Evolutionary conservation across 306 rosid species (phyloP).

Genomic region (Psophocarpus tetragonolobus): DNA sequence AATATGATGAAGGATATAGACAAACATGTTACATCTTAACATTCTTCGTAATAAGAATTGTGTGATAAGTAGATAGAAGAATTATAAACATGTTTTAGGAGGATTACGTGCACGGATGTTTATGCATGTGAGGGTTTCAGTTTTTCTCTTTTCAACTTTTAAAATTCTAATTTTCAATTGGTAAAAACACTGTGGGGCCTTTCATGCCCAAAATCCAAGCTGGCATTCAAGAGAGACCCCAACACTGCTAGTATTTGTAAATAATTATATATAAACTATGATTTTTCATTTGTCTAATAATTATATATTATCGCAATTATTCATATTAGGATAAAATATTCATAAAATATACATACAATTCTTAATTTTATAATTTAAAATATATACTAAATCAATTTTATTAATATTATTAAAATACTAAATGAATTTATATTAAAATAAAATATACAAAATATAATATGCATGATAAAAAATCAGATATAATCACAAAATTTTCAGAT

Average conservation of each 20-base stretch:
- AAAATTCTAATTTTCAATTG: neutral
- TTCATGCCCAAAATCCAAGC: neutral
- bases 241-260: neutral
- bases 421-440: neutral
- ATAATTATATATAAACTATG: neutral
- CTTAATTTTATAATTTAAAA: neutral
- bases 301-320: neutral
- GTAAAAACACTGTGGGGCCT: neutral
- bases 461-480: neutral
- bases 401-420: neutral
- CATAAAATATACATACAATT: neutral
- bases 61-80: neutral
- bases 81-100: neutral
- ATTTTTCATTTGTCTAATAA: neutral
- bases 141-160: neutral
- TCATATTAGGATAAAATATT: neutral
- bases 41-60: too few relatives aligned
- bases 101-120: neutral
- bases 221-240: neutral
- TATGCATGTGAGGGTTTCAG: slow-evolving; percentile 34
- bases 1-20: too few relatives aligned
- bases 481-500: neutral
- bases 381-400: neutral
- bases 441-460: neutral
- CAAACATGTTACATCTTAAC: too few relatives aligned